phyloP scores from a whole-genome alignment of 78 protist genomes.

The Dictyostelium firmibasis region DNA sequence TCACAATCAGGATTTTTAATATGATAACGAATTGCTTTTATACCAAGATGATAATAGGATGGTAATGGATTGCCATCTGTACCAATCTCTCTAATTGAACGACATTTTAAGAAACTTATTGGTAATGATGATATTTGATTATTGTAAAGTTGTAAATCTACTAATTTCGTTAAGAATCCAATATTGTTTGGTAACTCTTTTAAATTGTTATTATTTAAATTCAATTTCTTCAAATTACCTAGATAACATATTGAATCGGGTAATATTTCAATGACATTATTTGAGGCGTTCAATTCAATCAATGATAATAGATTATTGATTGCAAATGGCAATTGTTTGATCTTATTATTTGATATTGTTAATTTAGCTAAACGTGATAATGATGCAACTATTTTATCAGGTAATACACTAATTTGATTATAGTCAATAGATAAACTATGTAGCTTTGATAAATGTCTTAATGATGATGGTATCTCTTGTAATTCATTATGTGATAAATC shows the following conservation, averaged over 20 bases:
- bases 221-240: slow-evolving; percentile 26
- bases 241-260: slow-evolving; percentile 54
- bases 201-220: slow-evolving; percentile 48
- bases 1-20: slow-evolving; percentile 51
- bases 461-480: neutral
- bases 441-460: slow-evolving; percentile 19
- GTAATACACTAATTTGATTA: slow-evolving; percentile 5
- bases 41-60: slow-evolving; percentile 48
- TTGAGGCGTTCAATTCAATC: slow-evolving; percentile 49
- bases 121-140: slow-evolving; percentile 55
- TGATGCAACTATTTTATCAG: neutral
- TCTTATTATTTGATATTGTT: slow-evolving; percentile 41
- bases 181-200: slow-evolving; percentile 33
- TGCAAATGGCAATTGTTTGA: slow-evolving; percentile 9
- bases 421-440: slow-evolving; percentile 60
- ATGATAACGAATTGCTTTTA: slow-evolving; percentile 64
- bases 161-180: slow-evolving; percentile 34
- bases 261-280: slow-evolving; percentile 16
- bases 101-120: slow-evolving; percentile 51
- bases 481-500: slow-evolving; percentile 16
- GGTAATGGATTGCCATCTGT: slow-evolving; percentile 71
- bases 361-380: slow-evolving; percentile 52
- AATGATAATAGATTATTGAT: slow-evolving; percentile 15
- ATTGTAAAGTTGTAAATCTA: slow-evolving; percentile 51
- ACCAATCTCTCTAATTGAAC: slow-evolving; percentile 51